These are phyloP conservation scores for Iris macrosiphon DNA, from an alignment of 106 monocot genomes.

Conservation along the genomic window DNA sequence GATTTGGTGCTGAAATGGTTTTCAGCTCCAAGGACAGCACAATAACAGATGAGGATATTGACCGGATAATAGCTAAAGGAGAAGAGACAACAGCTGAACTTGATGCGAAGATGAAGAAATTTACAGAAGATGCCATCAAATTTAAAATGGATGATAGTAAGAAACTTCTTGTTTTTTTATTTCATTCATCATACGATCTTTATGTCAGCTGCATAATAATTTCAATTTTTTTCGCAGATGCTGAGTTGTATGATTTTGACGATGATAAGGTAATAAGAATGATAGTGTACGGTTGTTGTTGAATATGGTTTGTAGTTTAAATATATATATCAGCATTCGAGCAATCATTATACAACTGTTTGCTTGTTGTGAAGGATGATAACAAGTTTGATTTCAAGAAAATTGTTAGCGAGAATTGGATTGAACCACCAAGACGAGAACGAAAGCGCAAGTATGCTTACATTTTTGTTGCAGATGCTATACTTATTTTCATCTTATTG, in stretches of 20 bases:
- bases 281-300: too few relatives aligned
- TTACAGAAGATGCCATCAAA: constrained; percentile 76
- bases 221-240: constrained; percentile 26
- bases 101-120: constrained; percentile 75
- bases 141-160: constrained; percentile 87
- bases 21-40: constrained; percentile 76
- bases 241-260: constrained; percentile 53
- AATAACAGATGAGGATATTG: constrained; percentile 76
- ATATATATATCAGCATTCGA: too few relatives aligned
- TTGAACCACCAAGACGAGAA: constrained; percentile 49
- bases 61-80: constrained; percentile 75
- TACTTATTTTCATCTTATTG: background rate
- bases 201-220: background rate
- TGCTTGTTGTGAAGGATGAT: constrained; percentile 28
- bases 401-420: constrained; percentile 54
- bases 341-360: too few relatives aligned
- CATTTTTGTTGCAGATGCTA: background rate
- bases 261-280: constrained; percentile 51
- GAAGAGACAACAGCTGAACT: constrained; percentile 72
- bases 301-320: background rate
- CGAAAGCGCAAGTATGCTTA: constrained; percentile 45
- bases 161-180: constrained; percentile 4
- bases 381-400: constrained; percentile 45
- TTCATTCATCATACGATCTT: background rate
- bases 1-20: constrained; percentile 80